Evolutionary conservation across 2,329 filamentous ascomycete species (phyloP).

Genomic region (Cladosporium sp.): DNA sequence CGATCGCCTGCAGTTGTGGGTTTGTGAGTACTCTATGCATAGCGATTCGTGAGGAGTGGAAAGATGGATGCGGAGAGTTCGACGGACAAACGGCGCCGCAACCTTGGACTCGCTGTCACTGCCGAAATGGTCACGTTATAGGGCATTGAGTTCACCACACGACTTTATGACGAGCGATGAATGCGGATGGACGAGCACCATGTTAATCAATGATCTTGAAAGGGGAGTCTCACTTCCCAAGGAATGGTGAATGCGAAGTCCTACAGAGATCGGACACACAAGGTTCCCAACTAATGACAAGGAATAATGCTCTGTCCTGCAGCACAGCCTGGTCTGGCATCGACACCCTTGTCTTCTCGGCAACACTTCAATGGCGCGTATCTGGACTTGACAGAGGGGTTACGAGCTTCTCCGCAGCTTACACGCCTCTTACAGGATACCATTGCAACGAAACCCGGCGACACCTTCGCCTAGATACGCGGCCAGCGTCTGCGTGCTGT

Average conservation of each 20-base stretch:
- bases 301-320: background rate
- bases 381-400: background rate
- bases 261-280: too few species aligned
- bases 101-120: conserved; percentile 1
- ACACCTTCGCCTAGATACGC: background rate
- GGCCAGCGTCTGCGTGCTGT: background rate
- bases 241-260: too few species aligned
- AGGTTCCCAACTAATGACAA: background rate
- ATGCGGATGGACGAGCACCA: too few species aligned
- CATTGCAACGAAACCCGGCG: background rate
- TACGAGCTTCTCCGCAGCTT: conserved; percentile 11
- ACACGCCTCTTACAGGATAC: background rate
- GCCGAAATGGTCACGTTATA: conserved; percentile 1
- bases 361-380: background rate
- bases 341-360: background rate
- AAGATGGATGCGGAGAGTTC: conserved; percentile 6
- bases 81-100: background rate
- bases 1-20: background rate
- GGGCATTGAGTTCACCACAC: background rate
- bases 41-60: background rate
- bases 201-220: too few species aligned
- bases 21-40: background rate
- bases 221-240: too few species aligned
- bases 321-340: background rate
- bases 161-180: background rate